Percentiles rank a stretch among this genome's conserved stretches.
Evolutionary conservation across 2,329 filamentous ascomycete genomes (phyloP).

Genomic region (Teratosphaeria gauchensis): DNA sequence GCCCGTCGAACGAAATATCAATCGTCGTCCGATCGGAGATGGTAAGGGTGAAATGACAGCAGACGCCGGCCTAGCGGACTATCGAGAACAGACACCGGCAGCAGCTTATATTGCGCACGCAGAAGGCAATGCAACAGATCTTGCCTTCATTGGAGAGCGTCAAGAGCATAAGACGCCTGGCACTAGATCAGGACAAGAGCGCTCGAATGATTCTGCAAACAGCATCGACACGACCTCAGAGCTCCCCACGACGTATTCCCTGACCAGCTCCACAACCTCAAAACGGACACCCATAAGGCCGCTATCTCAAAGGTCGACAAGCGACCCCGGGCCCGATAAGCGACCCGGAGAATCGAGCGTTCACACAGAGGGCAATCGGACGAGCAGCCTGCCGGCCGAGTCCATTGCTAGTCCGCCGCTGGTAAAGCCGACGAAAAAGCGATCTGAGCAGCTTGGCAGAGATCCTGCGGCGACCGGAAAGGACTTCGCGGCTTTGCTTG

Average conservation of each 20-base stretch:
- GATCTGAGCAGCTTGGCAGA: background rate
- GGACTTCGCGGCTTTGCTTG: background rate
- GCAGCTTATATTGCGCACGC: background rate
- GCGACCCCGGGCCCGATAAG: slow-evolving; percentile 13
- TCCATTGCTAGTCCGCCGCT: background rate
- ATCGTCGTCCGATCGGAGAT: background rate
- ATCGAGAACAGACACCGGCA: slow-evolving; percentile 1
- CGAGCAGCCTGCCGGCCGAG: background rate
- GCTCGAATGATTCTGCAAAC: slow-evolving; percentile 2
- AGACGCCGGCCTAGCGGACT: background rate
- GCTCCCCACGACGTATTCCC: slow-evolving; percentile 26
- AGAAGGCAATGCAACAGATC: background rate
- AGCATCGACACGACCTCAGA: slow-evolving; percentile 19
- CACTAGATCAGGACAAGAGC: background rate
- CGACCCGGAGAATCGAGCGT: background rate
- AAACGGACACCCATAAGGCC: slow-evolving; percentile 8
- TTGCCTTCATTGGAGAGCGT: slow-evolving; percentile 1
- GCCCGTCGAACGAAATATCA: background rate
- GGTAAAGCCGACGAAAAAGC: background rate
- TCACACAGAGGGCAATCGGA: background rate
- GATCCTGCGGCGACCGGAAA: background rate
- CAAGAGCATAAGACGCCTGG: background rate
- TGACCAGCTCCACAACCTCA: slow-evolving; percentile 19
- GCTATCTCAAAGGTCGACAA: slow-evolving; percentile 11
- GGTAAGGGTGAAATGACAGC: background rate